These are phyloP conservation scores for Aureobasidium melanogenum DNA, from an alignment of 2,329 filamentous ascomycete species.

Conservation along the genomic window DNA sequence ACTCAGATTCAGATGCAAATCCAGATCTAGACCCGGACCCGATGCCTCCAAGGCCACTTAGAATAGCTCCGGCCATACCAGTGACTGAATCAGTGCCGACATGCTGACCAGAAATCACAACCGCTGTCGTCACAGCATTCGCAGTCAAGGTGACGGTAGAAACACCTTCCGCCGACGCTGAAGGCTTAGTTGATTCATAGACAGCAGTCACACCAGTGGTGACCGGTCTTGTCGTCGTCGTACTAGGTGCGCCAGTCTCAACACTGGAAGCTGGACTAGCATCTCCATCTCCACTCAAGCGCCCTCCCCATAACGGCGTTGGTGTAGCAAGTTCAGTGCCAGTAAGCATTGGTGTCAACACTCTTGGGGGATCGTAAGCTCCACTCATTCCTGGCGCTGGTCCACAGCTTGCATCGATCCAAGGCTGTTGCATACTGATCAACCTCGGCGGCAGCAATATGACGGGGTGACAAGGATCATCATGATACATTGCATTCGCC, in stretches of 20 bases:
- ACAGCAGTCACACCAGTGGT: neutral
- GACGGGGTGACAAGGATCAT: constrained; percentile 8
- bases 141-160: neutral
- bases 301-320: neutral
- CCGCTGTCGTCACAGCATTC: neutral
- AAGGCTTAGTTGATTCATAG: neutral
- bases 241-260: neutral
- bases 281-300: neutral
- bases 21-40: neutral
- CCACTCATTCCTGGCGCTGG: neutral
- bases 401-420: neutral
- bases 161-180: neutral
- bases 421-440: constrained; percentile 5
- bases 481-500: neutral
- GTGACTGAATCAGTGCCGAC: neutral
- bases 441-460: constrained; percentile 3
- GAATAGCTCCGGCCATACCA: neutral
- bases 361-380: constrained; percentile 8
- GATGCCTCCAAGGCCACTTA: neutral
- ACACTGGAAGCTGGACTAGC: constrained; percentile 1
- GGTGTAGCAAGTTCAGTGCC: neutral
- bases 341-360: neutral
- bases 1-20: neutral
- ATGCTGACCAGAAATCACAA: constrained; percentile 1
- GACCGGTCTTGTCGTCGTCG: neutral